These are phyloP conservation scores for Phaeoacremonium minimum DNA, from an alignment of 2,329 filamentous ascomycete genomes.

Conservation along the genomic window DNA sequence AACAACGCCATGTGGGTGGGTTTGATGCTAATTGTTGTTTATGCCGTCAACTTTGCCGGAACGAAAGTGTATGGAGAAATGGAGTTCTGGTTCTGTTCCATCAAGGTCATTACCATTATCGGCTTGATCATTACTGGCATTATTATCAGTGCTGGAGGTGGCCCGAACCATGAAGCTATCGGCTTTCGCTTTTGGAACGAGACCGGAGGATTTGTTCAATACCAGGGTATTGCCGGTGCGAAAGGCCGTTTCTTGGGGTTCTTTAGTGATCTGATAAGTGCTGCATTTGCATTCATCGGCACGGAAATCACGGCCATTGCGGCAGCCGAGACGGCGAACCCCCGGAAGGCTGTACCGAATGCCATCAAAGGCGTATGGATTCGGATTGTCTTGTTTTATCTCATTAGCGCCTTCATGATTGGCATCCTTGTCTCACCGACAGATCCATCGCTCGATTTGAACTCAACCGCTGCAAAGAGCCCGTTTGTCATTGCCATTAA, in stretches of 20 bases:
- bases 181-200: conserved; percentile 33
- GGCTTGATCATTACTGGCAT: conserved; percentile 9
- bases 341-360: conserved; percentile 62
- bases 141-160: conserved; percentile 11
- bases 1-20: conserved; percentile 11
- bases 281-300: conserved; percentile 58
- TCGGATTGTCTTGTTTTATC: conserved; percentile 60
- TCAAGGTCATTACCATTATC: conserved; percentile 14
- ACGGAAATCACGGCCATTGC: conserved; percentile 59
- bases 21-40: conserved; percentile 4
- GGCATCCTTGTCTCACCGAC: conserved; percentile 62
- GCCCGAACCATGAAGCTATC: conserved; percentile 5
- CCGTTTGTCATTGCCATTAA: conserved; percentile 67
- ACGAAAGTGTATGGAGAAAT: conserved; percentile 10
- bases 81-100: conserved; percentile 16
- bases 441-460: conserved; percentile 54
- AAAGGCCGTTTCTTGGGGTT: conserved; percentile 54
- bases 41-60: conserved; percentile 19
- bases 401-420: conserved; percentile 56
- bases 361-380: conserved; percentile 57
- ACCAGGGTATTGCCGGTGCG: conserved; percentile 32
- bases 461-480: conserved; percentile 55
- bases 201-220: conserved; percentile 41
- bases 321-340: conserved; percentile 61
- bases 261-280: conserved; percentile 52